phyloP scores from a whole-genome alignment of 1,284 basidiomycete species.

The Moniliophthora roreri region DNA sequence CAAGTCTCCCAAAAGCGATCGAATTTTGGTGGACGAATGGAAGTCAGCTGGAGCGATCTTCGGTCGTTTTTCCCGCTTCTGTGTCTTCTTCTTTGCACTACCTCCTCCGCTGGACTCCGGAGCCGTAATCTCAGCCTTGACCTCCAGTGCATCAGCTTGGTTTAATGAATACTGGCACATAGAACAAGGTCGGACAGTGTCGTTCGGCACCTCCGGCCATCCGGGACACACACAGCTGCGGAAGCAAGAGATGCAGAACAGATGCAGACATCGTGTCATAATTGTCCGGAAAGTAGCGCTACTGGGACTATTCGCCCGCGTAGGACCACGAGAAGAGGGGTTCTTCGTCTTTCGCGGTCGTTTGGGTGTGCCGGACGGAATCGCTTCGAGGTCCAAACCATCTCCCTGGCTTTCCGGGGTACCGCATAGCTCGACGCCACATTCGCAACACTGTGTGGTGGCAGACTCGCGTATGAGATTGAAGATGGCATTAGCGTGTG shows the following conservation, averaged over 20 bases:
- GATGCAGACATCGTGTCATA: constrained; percentile 91
- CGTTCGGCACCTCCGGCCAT: constrained; percentile 71
- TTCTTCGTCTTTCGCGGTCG: constrained; percentile 64
- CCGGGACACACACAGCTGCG: constrained; percentile 70
- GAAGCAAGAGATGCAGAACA: constrained; percentile 88
- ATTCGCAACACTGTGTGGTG: constrained; percentile 87
- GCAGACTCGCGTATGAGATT: constrained; percentile 81
- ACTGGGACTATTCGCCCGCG: constrained; percentile 67
- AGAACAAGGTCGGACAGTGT: constrained; percentile 64
- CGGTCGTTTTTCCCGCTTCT: constrained; percentile 69
- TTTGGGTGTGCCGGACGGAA: constrained; percentile 55
- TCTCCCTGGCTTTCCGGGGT: constrained; percentile 38
- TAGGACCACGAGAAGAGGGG: constrained; percentile 58
- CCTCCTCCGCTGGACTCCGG: constrained; percentile 25
- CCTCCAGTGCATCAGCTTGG: constrained; percentile 73
- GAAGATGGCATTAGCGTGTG: constrained; percentile 80
- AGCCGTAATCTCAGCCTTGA: constrained; percentile 49
- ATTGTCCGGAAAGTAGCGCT: constrained; percentile 47
- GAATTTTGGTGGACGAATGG: constrained; percentile 84
- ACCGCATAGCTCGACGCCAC: constrained; percentile 74
- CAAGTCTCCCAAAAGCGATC: constrained; percentile 74
- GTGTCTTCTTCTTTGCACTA: constrained; percentile 57
- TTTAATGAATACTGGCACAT: constrained; percentile 70
- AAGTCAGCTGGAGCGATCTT: constrained; percentile 57
- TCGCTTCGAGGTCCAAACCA: constrained; percentile 45